phyloP scores from a whole-genome alignment of 2,329 filamentous ascomycete genomes.

The Pseudogymnoascus sp. region DNA sequence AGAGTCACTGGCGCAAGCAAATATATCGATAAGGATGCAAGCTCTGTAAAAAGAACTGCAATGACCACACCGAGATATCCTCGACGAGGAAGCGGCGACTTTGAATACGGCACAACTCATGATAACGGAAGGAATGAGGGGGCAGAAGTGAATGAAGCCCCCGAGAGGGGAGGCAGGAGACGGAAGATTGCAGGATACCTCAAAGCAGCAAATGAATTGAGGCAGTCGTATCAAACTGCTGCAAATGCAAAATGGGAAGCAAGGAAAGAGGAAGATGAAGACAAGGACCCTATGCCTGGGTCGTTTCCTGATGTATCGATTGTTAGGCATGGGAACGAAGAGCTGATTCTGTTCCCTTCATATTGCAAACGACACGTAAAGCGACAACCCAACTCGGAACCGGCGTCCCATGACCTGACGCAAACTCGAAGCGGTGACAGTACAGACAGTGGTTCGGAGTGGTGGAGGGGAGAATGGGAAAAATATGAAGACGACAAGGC shows the following conservation, averaged over 20 bases:
- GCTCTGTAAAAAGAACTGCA: constrained; percentile 19
- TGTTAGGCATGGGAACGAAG: constrained; percentile 68
- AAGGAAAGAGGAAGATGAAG: constrained; percentile 36
- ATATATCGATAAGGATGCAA: constrained; percentile 22
- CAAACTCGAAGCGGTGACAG: constrained; percentile 28
- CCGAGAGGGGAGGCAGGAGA: constrained; percentile 61
- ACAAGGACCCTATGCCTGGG: constrained; percentile 52
- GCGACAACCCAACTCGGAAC: constrained; percentile 22
- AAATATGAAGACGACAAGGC: constrained; percentile 73
- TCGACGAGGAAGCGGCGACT: constrained; percentile 14
- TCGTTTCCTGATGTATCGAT: constrained; percentile 82
- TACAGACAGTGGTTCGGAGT: constrained; percentile 55
- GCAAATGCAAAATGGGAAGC: constrained; percentile 37
- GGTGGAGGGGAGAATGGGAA: constrained; percentile 73
- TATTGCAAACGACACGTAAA: constrained; percentile 57
- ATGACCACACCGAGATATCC: constrained; percentile 27
- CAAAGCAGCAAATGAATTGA: constrained; percentile 62
- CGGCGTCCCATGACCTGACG: constrained; percentile 24
- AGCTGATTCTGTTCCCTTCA: constrained; percentile 92
- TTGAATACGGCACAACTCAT: constrained; percentile 12
- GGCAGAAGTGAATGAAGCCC: constrained; percentile 29
- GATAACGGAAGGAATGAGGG: constrained; percentile 22
- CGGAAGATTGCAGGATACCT: constrained; percentile 68
- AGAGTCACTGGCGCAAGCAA: not conserved
- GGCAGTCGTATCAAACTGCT: constrained; percentile 55